Percentiles rank a stretch among this genome's conserved stretches.
Conservation (phyloP, 2,329 filamentous ascomycete genomes). For the Akanthomyces lecanii region DNA sequence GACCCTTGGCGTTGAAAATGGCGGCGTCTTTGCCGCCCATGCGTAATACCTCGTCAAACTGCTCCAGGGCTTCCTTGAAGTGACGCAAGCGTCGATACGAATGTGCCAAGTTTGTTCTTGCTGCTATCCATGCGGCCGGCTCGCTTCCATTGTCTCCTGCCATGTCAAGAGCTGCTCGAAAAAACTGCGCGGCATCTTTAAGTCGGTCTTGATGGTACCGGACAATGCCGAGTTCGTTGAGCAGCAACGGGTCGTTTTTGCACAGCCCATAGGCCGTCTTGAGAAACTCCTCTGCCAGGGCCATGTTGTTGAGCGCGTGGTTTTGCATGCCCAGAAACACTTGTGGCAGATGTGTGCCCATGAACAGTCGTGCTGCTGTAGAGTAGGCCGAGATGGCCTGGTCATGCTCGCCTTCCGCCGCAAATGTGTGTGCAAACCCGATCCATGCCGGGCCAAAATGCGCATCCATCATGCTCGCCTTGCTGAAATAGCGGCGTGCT, state of each 20-base stretch:
- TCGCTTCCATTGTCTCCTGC: slow-evolving; percentile 79
- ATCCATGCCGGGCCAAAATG: slow-evolving; percentile 99
- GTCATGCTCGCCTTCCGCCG: slow-evolving; percentile 94
- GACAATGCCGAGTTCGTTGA: slow-evolving; percentile 97
- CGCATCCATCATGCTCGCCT: slow-evolving; percentile 94
- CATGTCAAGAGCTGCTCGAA: slow-evolving; percentile 71
- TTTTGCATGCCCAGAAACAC: slow-evolving; percentile 98
- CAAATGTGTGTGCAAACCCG: slow-evolving; percentile 96
- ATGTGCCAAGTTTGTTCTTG: slow-evolving; percentile 84
- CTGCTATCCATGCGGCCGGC: slow-evolving; percentile 75
- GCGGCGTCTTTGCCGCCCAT: slow-evolving; percentile 74
- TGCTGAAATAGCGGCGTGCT: slow-evolving; percentile 92
- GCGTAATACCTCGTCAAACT: slow-evolving; percentile 85
- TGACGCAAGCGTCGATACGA: slow-evolving; percentile 70
- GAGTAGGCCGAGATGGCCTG: slow-evolving; percentile 98
- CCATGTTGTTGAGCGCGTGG: slow-evolving; percentile 91
- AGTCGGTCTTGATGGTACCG: slow-evolving; percentile 85
- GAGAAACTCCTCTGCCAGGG: slow-evolving; percentile 88
- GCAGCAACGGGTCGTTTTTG: slow-evolving; percentile 77
- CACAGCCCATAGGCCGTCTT: slow-evolving; percentile 82
- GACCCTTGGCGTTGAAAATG: slow-evolving; percentile 76
- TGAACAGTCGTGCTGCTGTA: slow-evolving; percentile 89
- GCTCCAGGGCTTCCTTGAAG: slow-evolving; percentile 65
- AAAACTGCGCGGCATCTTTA: slow-evolving; percentile 70
- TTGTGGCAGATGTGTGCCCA: slow-evolving; percentile 92